Base-by-base conservation (phyloP, 768 basidiomycete species). In the Hygrocybe punicea region DNA sequence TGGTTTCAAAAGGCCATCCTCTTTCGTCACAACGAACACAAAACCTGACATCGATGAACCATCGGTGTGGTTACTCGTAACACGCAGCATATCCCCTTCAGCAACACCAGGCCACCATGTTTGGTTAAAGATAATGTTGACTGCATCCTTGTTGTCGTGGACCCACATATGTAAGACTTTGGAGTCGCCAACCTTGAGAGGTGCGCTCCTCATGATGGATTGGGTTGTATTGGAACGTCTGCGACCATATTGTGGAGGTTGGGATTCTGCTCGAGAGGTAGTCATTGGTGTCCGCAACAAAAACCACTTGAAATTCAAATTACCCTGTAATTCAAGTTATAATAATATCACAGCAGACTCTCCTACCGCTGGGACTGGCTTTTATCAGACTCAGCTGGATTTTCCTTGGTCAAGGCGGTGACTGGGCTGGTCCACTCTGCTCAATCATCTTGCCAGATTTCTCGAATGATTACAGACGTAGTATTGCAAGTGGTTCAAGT, bases 221-320 rank as follows among this genome's bases (percentile, higher is more conserved):
- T 87, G 87, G 0, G 82, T 79, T 1, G 89, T 91, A 67, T 89
- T 89, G 35, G 89, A 89, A 47, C 89, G 81, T 60, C 85, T 81
- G 40, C 87, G 81, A 56, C 80, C 76, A 62, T 76, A 81, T 56
- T 78, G 77, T 10, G 78, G 67, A 11, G 79, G 75, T 62, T 83
- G 84, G n/a, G 87, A 82, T 68, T 86, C 85, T 52, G 83, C 79
- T 65, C 87, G 80, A 34, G 82, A 83, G 8, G 74, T 75, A 37
- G 78, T 74, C 88, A 89, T 88, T 54, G 4, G 6, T 19, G 46
- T 19, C 14, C 4, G 21, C 19, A 19, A 19, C 4, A 21, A n/a
- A n/a, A n/a, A n/a, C n/a, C n/a, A n/a, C n/a, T n/a, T n/a, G n/a
- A n/a, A n/a, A n/a, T n/a, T n/a, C n/a, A n/a, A n/a, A n/a, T n/a